These are phyloP conservation scores for Aspergillus carlsbadensis DNA, from an alignment of 495 filamentous ascomycete genomes.

Conservation along the genomic window DNA sequence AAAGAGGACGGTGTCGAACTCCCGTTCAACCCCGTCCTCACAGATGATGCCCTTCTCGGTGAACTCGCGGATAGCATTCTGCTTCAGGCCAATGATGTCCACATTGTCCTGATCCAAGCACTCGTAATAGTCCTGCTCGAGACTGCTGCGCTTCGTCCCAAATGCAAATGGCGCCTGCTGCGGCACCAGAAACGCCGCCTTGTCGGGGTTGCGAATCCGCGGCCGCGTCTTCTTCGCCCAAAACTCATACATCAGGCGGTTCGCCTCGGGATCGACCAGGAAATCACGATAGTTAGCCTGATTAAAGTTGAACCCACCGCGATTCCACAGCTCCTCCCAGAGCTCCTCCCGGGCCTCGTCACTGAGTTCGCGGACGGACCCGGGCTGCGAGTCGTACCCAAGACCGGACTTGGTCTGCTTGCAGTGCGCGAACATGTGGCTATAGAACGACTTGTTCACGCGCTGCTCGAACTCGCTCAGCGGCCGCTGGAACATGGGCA, in stretches of 20 bases:
- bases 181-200: slow-evolving; percentile 53
- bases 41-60: slow-evolving; percentile 40
- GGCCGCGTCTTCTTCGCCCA: slow-evolving; percentile 51
- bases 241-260: slow-evolving; percentile 50
- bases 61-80: slow-evolving; percentile 45
- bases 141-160: slow-evolving; percentile 50
- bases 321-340: too few relatives aligned
- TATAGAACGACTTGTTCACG: too few relatives aligned
- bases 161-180: slow-evolving; percentile 46
- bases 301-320: too few relatives aligned
- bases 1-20: slow-evolving; percentile 52
- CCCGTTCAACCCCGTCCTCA: slow-evolving; percentile 35
- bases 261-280: slow-evolving; percentile 43
- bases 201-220: slow-evolving; percentile 47
- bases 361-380: too few relatives aligned
- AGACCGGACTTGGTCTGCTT: too few relatives aligned
- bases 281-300: too few relatives aligned
- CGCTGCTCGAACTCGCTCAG: too few relatives aligned
- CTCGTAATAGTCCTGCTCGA: slow-evolving; percentile 57
- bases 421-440: too few relatives aligned
- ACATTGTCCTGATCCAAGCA: slow-evolving; percentile 53
- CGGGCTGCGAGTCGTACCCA: too few relatives aligned
- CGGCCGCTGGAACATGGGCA: too few relatives aligned
- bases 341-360: too few relatives aligned
- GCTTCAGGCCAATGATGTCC: slow-evolving; percentile 48